Evolutionary conservation across 805 yeast species (phyloP).

Genomic region (Lachancea quebecensis): DNA sequence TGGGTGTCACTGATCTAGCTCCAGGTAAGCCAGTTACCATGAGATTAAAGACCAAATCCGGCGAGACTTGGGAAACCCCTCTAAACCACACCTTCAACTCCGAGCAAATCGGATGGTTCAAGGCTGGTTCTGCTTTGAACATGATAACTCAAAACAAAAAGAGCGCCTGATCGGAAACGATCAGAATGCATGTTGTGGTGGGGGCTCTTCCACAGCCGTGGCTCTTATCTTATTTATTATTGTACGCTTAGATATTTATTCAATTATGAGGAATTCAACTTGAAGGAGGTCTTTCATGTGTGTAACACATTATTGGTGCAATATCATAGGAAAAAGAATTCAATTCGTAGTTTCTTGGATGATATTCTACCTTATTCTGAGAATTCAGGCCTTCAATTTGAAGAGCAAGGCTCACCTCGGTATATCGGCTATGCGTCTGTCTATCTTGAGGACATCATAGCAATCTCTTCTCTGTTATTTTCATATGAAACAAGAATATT

Average conservation of each 20-base stretch:
- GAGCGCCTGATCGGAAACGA: not conserved
- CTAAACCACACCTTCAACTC: constrained; percentile 93
- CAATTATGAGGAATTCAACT: not conserved
- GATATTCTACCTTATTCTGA: too few species aligned
- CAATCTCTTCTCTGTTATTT: too few species aligned
- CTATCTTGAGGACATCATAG: too few species aligned
- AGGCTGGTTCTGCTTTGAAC: constrained; percentile 98
- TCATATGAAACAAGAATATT: too few species aligned
- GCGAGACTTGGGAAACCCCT: constrained; percentile 79
- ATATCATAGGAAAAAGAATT: too few species aligned
- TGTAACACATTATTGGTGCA: too few species aligned
- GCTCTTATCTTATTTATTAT: constrained; percentile 2
- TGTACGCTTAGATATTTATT: constrained; percentile 2
- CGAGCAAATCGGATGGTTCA: constrained; percentile 99
- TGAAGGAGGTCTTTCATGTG: too few species aligned
- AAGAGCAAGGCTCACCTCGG: too few species aligned
- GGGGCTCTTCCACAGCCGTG: too few species aligned
- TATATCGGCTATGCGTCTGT: too few species aligned
- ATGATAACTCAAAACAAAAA: constrained; percentile 54
- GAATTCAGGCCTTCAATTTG: too few species aligned
- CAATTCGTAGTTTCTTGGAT: too few species aligned
- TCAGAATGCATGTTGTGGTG: not conserved
- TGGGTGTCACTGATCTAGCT: constrained; percentile 77
- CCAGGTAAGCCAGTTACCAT: constrained; percentile 88
- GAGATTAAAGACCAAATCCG: constrained; percentile 66